phyloP scores from a whole-genome alignment of 495 filamentous ascomycete genomes.

The Aspergillus ellipticus region DNA sequence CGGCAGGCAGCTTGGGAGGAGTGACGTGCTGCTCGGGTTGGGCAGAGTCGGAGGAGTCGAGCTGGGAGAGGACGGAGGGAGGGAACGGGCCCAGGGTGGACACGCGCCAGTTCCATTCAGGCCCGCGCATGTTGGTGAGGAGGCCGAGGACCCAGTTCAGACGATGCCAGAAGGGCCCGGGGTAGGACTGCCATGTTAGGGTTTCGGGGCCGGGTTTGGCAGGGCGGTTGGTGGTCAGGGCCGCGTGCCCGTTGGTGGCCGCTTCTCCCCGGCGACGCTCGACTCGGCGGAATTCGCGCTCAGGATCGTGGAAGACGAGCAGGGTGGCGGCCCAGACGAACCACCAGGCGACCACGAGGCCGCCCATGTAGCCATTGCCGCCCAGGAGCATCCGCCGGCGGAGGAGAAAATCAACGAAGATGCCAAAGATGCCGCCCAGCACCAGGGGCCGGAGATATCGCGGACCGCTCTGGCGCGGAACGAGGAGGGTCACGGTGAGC shows the following conservation, averaged over 20 bases:
- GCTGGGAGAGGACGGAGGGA: constrained; percentile 38
- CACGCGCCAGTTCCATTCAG: constrained; percentile 75
- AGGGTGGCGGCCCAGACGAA: constrained; percentile 61
- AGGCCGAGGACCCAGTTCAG: constrained; percentile 71
- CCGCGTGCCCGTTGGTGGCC: neutral
- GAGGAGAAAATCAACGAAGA: constrained; percentile 37
- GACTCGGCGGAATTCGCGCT: constrained; percentile 65
- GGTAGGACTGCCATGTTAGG: constrained; percentile 70
- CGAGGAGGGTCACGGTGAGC: constrained; percentile 31
- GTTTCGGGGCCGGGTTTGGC: neutral
- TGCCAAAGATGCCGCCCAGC: constrained; percentile 47
- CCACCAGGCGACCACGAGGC: constrained; percentile 62
- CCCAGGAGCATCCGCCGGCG: constrained; percentile 51
- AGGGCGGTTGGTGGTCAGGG: constrained; percentile 16
- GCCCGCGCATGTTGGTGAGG: constrained; percentile 63
- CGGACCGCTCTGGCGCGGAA: constrained; percentile 23
- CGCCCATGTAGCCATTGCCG: constrained; percentile 63
- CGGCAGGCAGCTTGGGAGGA: too few species aligned
- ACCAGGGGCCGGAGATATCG: constrained; percentile 48
- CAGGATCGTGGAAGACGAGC: constrained; percentile 61
- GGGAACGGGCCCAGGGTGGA: constrained; percentile 58
- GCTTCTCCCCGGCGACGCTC: neutral
- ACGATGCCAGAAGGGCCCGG: constrained; percentile 55
- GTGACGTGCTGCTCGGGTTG: constrained; percentile 24
- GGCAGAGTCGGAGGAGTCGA: constrained; percentile 20